Evolutionary conservation across 106 monocot genomes (phyloP).

Genomic region (Dactylorhiza incarnata): DNA sequence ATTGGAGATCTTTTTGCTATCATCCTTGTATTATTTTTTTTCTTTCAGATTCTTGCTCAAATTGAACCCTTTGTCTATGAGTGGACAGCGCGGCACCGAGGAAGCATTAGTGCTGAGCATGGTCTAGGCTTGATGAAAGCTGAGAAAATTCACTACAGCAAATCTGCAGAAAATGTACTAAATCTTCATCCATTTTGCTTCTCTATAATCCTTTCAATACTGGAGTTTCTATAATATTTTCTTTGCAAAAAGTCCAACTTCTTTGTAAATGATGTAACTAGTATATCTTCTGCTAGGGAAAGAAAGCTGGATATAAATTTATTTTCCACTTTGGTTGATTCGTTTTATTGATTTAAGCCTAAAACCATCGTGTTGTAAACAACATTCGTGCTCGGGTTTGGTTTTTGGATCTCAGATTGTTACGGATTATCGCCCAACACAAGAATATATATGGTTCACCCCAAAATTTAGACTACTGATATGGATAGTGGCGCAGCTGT

Average conservation of each 20-base stretch:
- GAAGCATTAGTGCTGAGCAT: constrained; percentile 98
- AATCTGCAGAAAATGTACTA: constrained; percentile 67
- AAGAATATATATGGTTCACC: too few species aligned
- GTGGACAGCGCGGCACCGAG: constrained; percentile 77
- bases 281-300: not conserved
- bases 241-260: not conserved
- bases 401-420: too few species aligned
- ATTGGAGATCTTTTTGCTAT: too few species aligned
- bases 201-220: not conserved
- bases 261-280: not conserved
- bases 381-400: too few species aligned
- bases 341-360: not conserved
- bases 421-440: too few species aligned
- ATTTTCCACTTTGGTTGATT: not conserved
- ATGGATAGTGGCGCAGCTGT: too few species aligned
- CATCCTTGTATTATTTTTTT: constrained; percentile 3
- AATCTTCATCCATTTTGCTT: not conserved
- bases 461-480: too few species aligned
- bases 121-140: constrained; percentile 98
- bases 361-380: too few species aligned
- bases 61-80: constrained; percentile 97
- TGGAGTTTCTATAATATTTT: not conserved
- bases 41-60: constrained; percentile 55
- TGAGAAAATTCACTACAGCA: constrained; percentile 95
- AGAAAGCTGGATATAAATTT: too few species aligned